Evolutionary conservation across 2,329 filamentous ascomycete species (phyloP).

Genomic region (Pseudonectria buxi): DNA sequence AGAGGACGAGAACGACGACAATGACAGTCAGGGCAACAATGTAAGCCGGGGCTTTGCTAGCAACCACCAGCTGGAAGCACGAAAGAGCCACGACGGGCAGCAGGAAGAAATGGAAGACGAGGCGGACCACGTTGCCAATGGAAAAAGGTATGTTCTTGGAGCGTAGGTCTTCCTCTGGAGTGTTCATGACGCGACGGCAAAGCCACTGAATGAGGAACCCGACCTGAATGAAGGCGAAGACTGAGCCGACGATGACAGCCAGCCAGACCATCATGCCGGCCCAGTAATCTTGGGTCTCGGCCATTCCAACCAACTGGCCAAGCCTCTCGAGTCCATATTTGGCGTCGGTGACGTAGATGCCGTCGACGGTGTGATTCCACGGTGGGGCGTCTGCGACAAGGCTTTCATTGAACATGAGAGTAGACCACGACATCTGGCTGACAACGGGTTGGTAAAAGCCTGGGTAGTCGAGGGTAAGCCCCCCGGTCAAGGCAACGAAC

Average conservation of each 20-base stretch:
- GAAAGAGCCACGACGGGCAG: slow-evolving; percentile 81
- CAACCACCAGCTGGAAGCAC: slow-evolving; percentile 83
- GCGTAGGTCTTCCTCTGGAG: slow-evolving; percentile 77
- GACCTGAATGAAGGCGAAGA: slow-evolving; percentile 64
- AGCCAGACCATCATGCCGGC: slow-evolving; percentile 91
- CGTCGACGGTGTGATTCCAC: slow-evolving; percentile 65
- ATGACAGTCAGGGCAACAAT: slow-evolving; percentile 70
- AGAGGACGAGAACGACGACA: slow-evolving; percentile 64
- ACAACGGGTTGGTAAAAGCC: slow-evolving; percentile 90
- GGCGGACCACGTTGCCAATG: slow-evolving; percentile 68
- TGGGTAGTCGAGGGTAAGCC: slow-evolving; percentile 79
- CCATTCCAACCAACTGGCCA: slow-evolving; percentile 78
- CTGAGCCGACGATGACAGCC: slow-evolving; percentile 63
- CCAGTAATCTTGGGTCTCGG: slow-evolving; percentile 74
- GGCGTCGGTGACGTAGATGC: slow-evolving; percentile 76
- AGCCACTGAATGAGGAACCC: slow-evolving; percentile 74
- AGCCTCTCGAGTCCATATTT: slow-evolving; percentile 73
- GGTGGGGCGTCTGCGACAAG: slow-evolving; percentile 65
- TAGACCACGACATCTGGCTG: slow-evolving; percentile 82
- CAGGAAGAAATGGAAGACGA: slow-evolving; percentile 89
- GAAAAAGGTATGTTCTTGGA: slow-evolving; percentile 90
- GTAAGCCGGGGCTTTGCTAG: slow-evolving; percentile 58
- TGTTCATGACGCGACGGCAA: slow-evolving; percentile 62
- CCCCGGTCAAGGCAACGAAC: slow-evolving; percentile 82
- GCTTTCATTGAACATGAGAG: slow-evolving; percentile 88